These are phyloP conservation scores for Nakazawaea ernobii DNA, from an alignment of 805 yeast genomes.

Conservation along the genomic window DNA sequence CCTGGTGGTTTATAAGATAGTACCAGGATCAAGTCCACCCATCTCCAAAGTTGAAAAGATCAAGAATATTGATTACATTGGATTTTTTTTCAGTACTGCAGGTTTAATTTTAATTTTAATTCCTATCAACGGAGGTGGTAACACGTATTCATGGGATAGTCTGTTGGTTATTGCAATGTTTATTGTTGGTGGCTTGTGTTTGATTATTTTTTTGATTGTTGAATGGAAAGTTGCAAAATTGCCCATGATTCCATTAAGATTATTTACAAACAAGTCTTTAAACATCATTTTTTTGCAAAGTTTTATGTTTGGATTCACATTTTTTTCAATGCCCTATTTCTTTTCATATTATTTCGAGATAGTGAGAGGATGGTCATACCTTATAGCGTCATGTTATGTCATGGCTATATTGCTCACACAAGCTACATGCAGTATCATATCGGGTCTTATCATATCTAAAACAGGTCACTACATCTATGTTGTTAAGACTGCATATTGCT, in stretches of 20 bases:
- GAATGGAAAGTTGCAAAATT: conserved; percentile 44
- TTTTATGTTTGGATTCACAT: conserved; percentile 44
- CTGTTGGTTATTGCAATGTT: conserved; percentile 32
- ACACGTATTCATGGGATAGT: conserved; percentile 45
- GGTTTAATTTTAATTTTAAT: conserved; percentile 44
- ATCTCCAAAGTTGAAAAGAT: conserved; percentile 31
- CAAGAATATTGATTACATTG: conserved; percentile 43
- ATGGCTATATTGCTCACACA: conserved; percentile 40
- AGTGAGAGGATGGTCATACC: conserved; percentile 33
- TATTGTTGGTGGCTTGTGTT: conserved; percentile 34
- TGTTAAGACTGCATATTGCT: conserved; percentile 32
- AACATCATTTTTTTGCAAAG: conserved; percentile 30
- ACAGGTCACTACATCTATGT: conserved; percentile 37
- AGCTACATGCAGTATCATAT: conserved; percentile 33
- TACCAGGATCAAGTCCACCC: conserved; percentile 30
- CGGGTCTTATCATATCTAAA: conserved; percentile 40
- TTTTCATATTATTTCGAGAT: conserved; percentile 45
- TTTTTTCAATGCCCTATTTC: conserved; percentile 40
- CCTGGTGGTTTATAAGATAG: conserved; percentile 23
- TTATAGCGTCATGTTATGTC: conserved; percentile 34
- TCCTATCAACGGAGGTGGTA: conserved; percentile 56
- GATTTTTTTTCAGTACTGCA: conserved; percentile 39
- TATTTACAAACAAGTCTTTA: conserved; percentile 32
- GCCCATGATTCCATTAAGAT: conserved; percentile 49
- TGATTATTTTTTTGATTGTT: conserved; percentile 37